Evolutionary conservation across 192 early-diverging fungal genomes (phyloP), one percentile per base, ranked within the genome.

Genomic region (Radiomyces spectabilis): DNA sequence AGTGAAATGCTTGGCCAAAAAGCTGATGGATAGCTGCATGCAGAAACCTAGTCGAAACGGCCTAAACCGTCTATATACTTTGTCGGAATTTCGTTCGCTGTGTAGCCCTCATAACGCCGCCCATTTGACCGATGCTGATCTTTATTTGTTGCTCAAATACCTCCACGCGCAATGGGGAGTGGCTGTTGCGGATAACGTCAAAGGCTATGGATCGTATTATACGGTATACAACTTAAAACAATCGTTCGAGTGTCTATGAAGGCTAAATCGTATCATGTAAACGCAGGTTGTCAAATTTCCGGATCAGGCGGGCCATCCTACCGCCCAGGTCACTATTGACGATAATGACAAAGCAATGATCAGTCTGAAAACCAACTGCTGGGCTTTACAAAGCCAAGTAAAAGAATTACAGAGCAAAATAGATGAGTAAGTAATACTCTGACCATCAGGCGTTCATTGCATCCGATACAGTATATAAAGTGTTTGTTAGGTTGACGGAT

Each of bases 291-390:
- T 59, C 38, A 59, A 58, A 45, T 64, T 55, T 40, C 42, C 52
- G n/a, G 53, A 44, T 25, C 47, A 43, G 10, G 12, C 25, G 22
- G 15, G n/a, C 15, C 48, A 32, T 13, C 25, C 30, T 1, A 8
- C 16, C 4, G 56, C 44, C 34, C 63, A 73, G 37, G 72, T 87
- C 25, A 75, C 80, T 6, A n/a, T n/a, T n/a, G n/a, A n/a, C n/a
- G 52, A 61, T 15, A 63, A 68, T 2, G 85, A 87, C 51, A 64
- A 72, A 27, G 82, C 81, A 2, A 74, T 87, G 21, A 53, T 84
- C 18, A 66, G 59, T 26, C 63, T 87, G 4, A 76, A 72, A 38
- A 62, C 65, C 30, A 83, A 83, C 0, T 65, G 64, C 21, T 37
- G 57, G n/a, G 58, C 65, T 21, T 67, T 87, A 1, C 64, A 74